Conservation (phyloP, 179 eudicot species). For the Gypsophila paniculata region DNA sequence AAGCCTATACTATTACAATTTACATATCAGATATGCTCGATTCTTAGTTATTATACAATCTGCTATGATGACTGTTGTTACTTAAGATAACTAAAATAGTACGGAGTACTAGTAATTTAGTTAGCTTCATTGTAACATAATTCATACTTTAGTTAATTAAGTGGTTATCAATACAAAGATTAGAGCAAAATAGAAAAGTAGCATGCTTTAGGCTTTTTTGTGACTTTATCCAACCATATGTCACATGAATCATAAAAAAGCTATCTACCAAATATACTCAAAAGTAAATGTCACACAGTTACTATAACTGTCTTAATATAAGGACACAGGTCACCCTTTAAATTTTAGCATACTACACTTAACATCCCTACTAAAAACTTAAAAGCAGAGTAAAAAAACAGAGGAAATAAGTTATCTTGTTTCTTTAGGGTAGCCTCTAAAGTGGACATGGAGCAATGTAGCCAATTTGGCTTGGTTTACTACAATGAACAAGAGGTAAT, state of each 20-base stretch:
- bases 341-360: slow-evolving; percentile 25
- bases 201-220: slow-evolving; percentile 29
- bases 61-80: too few species aligned
- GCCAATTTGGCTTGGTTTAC: slow-evolving; percentile 60
- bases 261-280: slow-evolving; percentile 32
- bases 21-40: too few species aligned
- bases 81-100: too few species aligned
- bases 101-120: not conserved
- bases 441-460: slow-evolving; percentile 77
- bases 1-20: too few species aligned
- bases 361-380: slow-evolving; percentile 27
- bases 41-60: too few species aligned
- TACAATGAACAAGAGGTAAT: slow-evolving; percentile 72
- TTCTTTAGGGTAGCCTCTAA: not conserved
- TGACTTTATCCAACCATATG: slow-evolving; percentile 32
- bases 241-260: slow-evolving; percentile 42
- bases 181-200: slow-evolving; percentile 27
- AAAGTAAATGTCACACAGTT: slow-evolving; percentile 25
- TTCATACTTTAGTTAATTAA: slow-evolving; percentile 2
- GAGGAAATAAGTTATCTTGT: slow-evolving; percentile 14
- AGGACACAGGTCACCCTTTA: slow-evolving; percentile 26
- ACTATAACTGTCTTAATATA: slow-evolving; percentile 25
- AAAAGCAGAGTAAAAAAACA: slow-evolving; percentile 22
- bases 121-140: not conserved
- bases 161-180: slow-evolving; percentile 15